Base-by-base conservation (phyloP, 306 rosid species). In the Lathyrus aphaca region DNA sequence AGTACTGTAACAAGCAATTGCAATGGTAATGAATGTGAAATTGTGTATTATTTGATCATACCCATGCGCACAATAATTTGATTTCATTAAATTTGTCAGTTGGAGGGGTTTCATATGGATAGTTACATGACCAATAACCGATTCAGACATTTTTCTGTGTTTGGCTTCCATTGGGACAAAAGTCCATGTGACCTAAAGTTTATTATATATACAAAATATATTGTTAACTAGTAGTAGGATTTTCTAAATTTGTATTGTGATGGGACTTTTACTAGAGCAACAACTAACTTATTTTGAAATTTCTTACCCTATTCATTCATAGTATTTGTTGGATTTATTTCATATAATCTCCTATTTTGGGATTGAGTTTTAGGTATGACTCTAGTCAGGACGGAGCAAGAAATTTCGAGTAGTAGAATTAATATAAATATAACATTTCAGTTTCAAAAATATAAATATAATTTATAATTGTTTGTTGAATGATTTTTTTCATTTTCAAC, bases 81-180 rank as follows among this genome's bases (percentile, higher is more conserved):
- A 70, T 43, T 71, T 65, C 56, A 71, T 44, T 71, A 48, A 77
- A 65, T 64, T 77, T 64, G 54, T 77, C 46, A 30, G n/a, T 71
- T 64, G 32, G 57, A 3, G 38, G n/a, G 67, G 50, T 65, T 64
- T 46, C 21, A 4, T 4, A 35, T 51, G 45, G 64, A 46, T 59
- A 74, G 71, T 8, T 19, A 70, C 53, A 13, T 32, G 27, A 21
- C 19, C 53, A 1, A 10, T 64, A 21, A 45, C 11, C 2, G 46
- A 64, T 61, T 62, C 9, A 32, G 37, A 63, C 21, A 30, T 63
- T 64, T 69, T 62, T 1, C 5, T 1, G 15, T 16, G 68, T 21
- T 75, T 57, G 21, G 4, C 55, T 44, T 39, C 8, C 19, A 32
- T 30, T 15, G 9, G 13, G 23, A 4, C 59, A 42, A 30, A 15